phyloP scores from a whole-genome alignment of 2,329 filamentous ascomycete species.

The Phyllosticta paracitricarpa region DNA sequence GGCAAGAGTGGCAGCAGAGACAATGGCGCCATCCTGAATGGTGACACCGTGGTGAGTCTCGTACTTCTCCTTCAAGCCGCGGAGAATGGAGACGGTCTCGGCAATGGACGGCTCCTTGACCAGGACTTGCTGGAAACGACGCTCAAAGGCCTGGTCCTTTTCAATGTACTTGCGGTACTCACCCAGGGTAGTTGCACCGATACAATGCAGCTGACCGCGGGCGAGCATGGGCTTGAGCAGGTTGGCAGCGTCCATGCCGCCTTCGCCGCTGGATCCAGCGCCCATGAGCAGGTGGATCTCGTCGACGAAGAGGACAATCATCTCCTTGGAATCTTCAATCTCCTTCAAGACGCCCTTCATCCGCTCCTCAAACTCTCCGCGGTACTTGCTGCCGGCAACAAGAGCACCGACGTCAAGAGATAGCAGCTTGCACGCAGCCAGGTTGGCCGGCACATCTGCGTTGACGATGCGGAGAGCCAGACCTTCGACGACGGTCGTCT shows the following conservation, averaged over 20 bases:
- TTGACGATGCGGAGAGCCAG: constrained; percentile 94
- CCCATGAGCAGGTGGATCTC: constrained; percentile 99
- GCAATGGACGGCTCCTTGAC: constrained; percentile 85
- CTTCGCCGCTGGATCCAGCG: constrained; percentile 85
- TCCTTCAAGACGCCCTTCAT: constrained; percentile 99
- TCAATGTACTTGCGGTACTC: constrained; percentile 99
- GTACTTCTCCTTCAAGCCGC: constrained; percentile 95
- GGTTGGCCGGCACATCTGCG: constrained; percentile 87
- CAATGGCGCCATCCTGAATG: constrained; percentile 88
- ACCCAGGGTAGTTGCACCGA: constrained; percentile 86
- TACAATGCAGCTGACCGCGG: constrained; percentile 92
- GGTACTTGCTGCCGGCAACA: constrained; percentile 95
- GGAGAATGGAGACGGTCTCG: constrained; percentile 95
- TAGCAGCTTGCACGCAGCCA: constrained; percentile 86
- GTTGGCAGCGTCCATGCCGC: constrained; percentile 98
- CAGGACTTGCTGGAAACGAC: constrained; percentile 95
- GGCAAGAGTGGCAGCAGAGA: constrained; percentile 81
- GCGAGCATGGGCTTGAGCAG: constrained; percentile 97
- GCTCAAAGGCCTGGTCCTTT: constrained; percentile 95
- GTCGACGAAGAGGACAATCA: constrained; percentile 96
- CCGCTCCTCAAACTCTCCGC: constrained; percentile 95
- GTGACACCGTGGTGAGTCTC: constrained; percentile 97
- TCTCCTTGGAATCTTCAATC: constrained; percentile 87
- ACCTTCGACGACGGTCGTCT: constrained; percentile 96
- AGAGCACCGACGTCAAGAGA: constrained; percentile 92